A percentile compares a stretch with the other conserved stretches of the same genome.
Conservation (phyloP, 805 yeast species). For the Hanseniaspora mollemarum region DNA sequence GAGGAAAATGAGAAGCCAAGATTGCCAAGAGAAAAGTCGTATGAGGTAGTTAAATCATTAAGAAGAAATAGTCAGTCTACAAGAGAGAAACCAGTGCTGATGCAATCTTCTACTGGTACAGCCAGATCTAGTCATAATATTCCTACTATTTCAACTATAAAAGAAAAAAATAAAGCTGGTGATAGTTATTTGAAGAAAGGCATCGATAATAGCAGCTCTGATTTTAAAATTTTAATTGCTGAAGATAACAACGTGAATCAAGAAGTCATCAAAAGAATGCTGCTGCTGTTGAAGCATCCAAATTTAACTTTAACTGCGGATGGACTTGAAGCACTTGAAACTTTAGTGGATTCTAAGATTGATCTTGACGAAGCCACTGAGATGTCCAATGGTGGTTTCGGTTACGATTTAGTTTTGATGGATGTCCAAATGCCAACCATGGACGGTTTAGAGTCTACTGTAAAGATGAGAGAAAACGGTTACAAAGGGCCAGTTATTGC, state of each 20-base stretch:
- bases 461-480: constrained; percentile 52
- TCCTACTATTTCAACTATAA: constrained; percentile 8
- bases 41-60: constrained; percentile 3
- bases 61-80: constrained; percentile 15
- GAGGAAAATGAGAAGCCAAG: neutral
- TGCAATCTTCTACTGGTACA: constrained; percentile 30
- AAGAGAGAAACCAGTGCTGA: constrained; percentile 20
- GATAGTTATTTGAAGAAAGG: constrained; percentile 31
- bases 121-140: constrained; percentile 27
- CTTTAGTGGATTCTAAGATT: constrained; percentile 38
- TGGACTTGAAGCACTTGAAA: constrained; percentile 77
- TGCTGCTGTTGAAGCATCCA: constrained; percentile 65
- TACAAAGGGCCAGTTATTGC: constrained; percentile 77
- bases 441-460: constrained; percentile 81
- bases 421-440: constrained; percentile 95
- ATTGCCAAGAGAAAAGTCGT: constrained; percentile 1
- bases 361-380: constrained; percentile 14
- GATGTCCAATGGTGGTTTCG: constrained; percentile 27
- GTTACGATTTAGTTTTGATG: constrained; percentile 75
- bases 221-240: constrained; percentile 57
- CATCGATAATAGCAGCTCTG: constrained; percentile 14
- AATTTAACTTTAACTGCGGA: constrained; percentile 73
- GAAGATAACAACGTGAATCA: constrained; percentile 92
- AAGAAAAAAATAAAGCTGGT: constrained; percentile 30
- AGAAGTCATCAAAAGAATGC: constrained; percentile 83